These are phyloP conservation scores for Senna siamea DNA, from an alignment of 306 rosid species.

Conservation along the genomic window DNA sequence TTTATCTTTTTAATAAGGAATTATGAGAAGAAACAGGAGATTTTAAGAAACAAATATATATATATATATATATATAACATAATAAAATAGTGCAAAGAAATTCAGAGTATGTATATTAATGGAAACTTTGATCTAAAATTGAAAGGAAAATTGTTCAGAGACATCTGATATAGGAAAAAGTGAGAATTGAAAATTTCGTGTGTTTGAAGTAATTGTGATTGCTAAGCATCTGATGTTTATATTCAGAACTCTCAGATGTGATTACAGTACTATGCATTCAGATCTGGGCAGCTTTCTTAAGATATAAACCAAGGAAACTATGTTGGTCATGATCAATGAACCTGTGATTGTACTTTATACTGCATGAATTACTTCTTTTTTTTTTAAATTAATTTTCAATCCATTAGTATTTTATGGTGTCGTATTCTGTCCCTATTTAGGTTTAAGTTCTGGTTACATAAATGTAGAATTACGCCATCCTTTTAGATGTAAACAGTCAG, in stretches of 20 bases:
- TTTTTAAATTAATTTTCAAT: too few relatives aligned
- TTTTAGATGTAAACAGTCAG: too few relatives aligned
- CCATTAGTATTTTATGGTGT: too few relatives aligned
- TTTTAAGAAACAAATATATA: slow-evolving; percentile 29
- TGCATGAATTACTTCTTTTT: too few relatives aligned
- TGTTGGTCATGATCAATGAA: not conserved
- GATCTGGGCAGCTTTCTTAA: not conserved
- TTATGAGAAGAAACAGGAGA: slow-evolving; percentile 11
- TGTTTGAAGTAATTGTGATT: not conserved
- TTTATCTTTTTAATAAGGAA: slow-evolving; percentile 6
- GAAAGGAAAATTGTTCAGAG: too few relatives aligned
- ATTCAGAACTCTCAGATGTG: not conserved
- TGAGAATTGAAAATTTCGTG: not conserved
- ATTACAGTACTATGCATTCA: not conserved
- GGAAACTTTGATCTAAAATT: too few relatives aligned
- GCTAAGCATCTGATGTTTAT: not conserved
- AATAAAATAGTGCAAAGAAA: slow-evolving; percentile 11
- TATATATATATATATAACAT: not conserved
- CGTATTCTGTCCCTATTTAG: too few relatives aligned
- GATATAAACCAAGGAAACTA: not conserved
- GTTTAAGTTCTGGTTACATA: too few relatives aligned
- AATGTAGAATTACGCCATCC: too few relatives aligned
- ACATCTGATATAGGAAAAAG: too few relatives aligned
- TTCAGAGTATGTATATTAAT: too few relatives aligned
- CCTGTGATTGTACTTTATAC: not conserved